Conservation (phyloP, 371 early-diverging fungal genomes). For the Mucor ambiguus region DNA sequence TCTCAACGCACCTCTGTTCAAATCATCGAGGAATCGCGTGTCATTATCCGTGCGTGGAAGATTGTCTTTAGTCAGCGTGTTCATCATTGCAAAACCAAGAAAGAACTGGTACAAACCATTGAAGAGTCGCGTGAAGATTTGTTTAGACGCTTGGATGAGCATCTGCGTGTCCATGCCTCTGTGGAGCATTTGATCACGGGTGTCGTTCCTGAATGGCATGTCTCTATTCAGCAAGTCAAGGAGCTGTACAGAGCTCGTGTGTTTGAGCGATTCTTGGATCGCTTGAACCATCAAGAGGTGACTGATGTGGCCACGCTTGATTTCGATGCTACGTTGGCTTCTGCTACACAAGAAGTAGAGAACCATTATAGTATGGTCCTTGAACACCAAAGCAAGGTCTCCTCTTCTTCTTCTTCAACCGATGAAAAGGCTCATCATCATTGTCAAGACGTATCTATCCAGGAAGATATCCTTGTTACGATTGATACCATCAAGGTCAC, state of each 20-base stretch:
- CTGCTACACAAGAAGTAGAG: slow-evolving; percentile 31
- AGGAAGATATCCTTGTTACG: slow-evolving; percentile 28
- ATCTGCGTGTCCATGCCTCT: slow-evolving; percentile 32
- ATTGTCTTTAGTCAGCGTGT: slow-evolving; percentile 36
- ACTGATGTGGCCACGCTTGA: slow-evolving; percentile 21
- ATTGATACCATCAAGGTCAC: slow-evolving; percentile 37
- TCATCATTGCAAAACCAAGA: slow-evolving; percentile 34
- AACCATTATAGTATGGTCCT: slow-evolving; percentile 23
- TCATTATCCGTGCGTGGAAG: slow-evolving; percentile 42
- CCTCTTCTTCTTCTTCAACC: not conserved
- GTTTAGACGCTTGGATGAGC: slow-evolving; percentile 37
- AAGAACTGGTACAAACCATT: slow-evolving; percentile 26
- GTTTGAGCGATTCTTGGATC: slow-evolving; percentile 34
- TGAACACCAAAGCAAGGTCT: slow-evolving; percentile 19
- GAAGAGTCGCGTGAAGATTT: slow-evolving; percentile 37
- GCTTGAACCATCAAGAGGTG: slow-evolving; percentile 19
- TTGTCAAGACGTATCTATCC: slow-evolving; percentile 5
- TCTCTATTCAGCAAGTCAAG: slow-evolving; percentile 36
- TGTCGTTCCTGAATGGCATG: slow-evolving; percentile 32
- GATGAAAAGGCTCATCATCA: not conserved
- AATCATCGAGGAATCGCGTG: slow-evolving; percentile 33
- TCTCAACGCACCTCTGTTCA: slow-evolving; percentile 22
- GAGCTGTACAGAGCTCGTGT: slow-evolving; percentile 40
- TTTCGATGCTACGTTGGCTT: slow-evolving; percentile 21
- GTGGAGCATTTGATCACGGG: slow-evolving; percentile 26